These are phyloP conservation scores for Excoecaria agallocha DNA, from an alignment of 345 rosid genomes.

Conservation along the genomic window DNA sequence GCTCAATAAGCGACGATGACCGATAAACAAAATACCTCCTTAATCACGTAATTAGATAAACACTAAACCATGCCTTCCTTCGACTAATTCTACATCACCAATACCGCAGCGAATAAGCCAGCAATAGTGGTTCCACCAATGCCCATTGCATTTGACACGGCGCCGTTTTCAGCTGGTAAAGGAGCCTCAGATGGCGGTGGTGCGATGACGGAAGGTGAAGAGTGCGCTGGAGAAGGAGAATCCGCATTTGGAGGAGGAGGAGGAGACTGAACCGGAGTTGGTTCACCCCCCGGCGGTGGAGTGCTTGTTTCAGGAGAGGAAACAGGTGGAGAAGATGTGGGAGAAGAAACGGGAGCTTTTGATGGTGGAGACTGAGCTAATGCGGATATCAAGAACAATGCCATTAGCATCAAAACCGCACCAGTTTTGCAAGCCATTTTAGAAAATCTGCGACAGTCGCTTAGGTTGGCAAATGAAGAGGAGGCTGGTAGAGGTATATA, in stretches of 20 bases:
- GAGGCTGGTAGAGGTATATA: neutral
- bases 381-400: constrained; percentile 6
- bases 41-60: neutral
- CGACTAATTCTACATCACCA: constrained; percentile 18
- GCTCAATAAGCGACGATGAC: too few species aligned
- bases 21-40: too few species aligned
- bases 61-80: neutral
- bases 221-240: too few species aligned
- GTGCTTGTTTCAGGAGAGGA: too few species aligned
- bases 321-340: too few species aligned
- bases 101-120: constrained; percentile 20
- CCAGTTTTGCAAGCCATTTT: constrained; percentile 11
- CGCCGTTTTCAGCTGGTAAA: constrained; percentile 13
- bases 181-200: constrained; percentile 17
- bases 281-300: too few species aligned
- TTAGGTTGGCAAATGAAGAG: neutral
- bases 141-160: constrained; percentile 5
- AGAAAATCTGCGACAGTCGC: neutral
- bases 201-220: constrained; percentile 14
- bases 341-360: neutral
- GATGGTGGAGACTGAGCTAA: constrained; percentile 19
- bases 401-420: neutral
- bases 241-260: too few species aligned
- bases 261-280: too few species aligned
- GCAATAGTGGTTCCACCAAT: constrained; percentile 5